phyloP scores from a whole-genome alignment of 805 yeast genomes.

The Suhomyces prunicola region DNA sequence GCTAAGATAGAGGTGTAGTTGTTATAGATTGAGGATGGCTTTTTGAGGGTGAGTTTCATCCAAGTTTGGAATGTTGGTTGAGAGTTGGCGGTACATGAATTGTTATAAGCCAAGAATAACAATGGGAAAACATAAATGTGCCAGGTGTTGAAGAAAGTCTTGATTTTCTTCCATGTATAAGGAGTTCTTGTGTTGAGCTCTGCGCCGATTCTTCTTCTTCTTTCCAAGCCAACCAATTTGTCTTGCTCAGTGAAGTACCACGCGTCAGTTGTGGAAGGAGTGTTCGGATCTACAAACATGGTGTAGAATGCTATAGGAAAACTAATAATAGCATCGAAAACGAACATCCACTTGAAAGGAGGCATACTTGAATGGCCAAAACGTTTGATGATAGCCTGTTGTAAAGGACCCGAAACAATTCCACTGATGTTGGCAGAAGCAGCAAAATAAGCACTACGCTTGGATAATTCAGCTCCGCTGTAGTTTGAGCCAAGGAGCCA shows the following conservation, averaged over 20 bases:
- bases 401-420: slow-evolving; percentile 38
- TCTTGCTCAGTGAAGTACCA: slow-evolving; percentile 44
- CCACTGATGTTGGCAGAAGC: slow-evolving; percentile 34
- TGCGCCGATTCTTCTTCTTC: slow-evolving; percentile 33
- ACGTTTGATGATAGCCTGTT: slow-evolving; percentile 24
- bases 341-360: slow-evolving; percentile 47
- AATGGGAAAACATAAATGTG: slow-evolving; percentile 46
- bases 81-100: slow-evolving; percentile 26
- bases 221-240: slow-evolving; percentile 44
- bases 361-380: slow-evolving; percentile 15
- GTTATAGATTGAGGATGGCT: slow-evolving; percentile 30
- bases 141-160: slow-evolving; percentile 46
- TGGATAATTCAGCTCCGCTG: slow-evolving; percentile 30
- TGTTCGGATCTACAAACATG: slow-evolving; percentile 43
- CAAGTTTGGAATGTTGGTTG: slow-evolving; percentile 40
- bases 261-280: slow-evolving; percentile 43
- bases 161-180: slow-evolving; percentile 40
- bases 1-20: slow-evolving; percentile 29
- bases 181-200: slow-evolving; percentile 40
- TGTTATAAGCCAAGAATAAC: slow-evolving; percentile 36
- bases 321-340: slow-evolving; percentile 42
- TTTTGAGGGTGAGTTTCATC: slow-evolving; percentile 30
- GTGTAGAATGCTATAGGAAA: slow-evolving; percentile 41
- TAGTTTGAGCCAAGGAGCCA: slow-evolving; percentile 32
- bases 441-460: slow-evolving; percentile 33